These are phyloP conservation scores for Microdochium paspali DNA, from an alignment of 2,329 filamentous ascomycete species.

Conservation along the genomic window DNA sequence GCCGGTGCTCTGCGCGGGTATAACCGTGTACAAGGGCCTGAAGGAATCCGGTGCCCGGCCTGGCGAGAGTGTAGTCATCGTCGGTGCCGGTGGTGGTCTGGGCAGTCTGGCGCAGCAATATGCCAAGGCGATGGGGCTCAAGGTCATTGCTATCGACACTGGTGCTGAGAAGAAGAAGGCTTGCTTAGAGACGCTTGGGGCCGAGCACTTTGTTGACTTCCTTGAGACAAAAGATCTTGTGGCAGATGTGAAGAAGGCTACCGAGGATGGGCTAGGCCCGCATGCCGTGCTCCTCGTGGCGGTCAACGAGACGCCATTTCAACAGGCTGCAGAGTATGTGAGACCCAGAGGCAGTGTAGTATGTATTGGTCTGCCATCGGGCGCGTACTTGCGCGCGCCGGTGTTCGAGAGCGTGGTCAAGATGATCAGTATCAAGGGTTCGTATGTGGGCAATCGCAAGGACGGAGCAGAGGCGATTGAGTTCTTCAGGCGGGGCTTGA, in stretches of 20 bases:
- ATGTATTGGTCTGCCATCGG: constrained; percentile 79
- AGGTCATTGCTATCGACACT: constrained; percentile 71
- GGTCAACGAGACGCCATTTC: constrained; percentile 85
- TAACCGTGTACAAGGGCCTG: constrained; percentile 86
- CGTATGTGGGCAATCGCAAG: constrained; percentile 86
- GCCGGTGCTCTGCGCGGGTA: constrained; percentile 74
- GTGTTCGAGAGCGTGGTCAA: constrained; percentile 80
- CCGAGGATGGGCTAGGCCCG: constrained; percentile 71
- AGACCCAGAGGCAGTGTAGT: constrained; percentile 74
- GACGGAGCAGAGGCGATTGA: constrained; percentile 85
- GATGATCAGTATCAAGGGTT: constrained; percentile 89
- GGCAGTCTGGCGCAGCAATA: constrained; percentile 74
- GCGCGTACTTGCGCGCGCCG: constrained; percentile 70
- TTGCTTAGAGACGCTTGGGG: constrained; percentile 58
- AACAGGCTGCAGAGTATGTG: constrained; percentile 85
- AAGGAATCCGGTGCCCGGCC: constrained; percentile 71
- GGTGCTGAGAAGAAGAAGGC: constrained; percentile 73
- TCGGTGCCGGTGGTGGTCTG: constrained; percentile 78
- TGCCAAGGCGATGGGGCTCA: constrained; percentile 81
- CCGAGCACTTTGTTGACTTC: constrained; percentile 73
- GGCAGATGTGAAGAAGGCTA: constrained; percentile 73
- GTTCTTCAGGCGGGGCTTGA: constrained; percentile 75
- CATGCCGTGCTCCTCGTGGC: constrained; percentile 83
- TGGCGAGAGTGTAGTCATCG: constrained; percentile 73
- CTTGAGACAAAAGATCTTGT: constrained; percentile 66